A percentile compares a stretch with the other conserved stretches of the same genome.
Evolutionary conservation across 768 basidiomycete species (phyloP).

Genomic region (Omphalotus guepiniiformis): DNA sequence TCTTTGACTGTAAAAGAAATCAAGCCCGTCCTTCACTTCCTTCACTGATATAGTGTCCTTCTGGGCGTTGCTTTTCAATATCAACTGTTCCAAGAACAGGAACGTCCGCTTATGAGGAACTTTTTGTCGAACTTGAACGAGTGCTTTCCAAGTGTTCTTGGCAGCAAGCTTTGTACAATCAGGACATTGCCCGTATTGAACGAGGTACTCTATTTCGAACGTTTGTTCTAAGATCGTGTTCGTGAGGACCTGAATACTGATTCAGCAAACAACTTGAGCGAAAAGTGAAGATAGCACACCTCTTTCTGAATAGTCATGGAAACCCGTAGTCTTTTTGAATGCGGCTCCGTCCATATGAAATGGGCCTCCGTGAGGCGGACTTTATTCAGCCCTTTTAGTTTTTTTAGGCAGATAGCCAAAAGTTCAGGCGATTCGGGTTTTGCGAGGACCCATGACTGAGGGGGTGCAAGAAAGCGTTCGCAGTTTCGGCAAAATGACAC

Average conservation of each 20-base stretch:
- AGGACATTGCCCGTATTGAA: conserved; percentile 92
- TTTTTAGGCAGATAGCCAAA: conserved; percentile 90
- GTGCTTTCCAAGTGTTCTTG: conserved; percentile 98
- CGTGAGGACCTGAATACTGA: conserved; percentile 67
- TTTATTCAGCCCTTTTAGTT: conserved; percentile 90
- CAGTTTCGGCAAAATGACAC: conserved; percentile 95
- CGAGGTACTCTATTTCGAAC: conserved; percentile 94
- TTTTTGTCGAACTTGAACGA: conserved; percentile 98
- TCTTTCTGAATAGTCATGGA: conserved; percentile 99
- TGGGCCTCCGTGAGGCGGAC: conserved; percentile 97
- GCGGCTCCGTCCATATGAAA: conserved; percentile 99
- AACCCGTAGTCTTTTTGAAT: conserved; percentile 88
- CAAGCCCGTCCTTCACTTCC: conserved; percentile 91
- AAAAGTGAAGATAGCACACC: conserved; percentile 38
- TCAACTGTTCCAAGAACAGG: conserved; percentile 94
- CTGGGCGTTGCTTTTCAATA: conserved; percentile 94
- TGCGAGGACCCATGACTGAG: conserved; percentile 79
- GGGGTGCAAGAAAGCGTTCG: conserved; percentile 92
- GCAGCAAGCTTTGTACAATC: conserved; percentile 93
- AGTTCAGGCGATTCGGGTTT: conserved; percentile 91
- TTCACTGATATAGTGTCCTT: conserved; percentile 93
- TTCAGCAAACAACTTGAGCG: background rate
- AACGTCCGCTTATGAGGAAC: conserved; percentile 98
- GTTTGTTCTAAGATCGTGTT: conserved; percentile 96
- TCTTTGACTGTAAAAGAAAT: conserved; percentile 92